Evolutionary conservation across 176 grass and related monocot genomes (phyloP).

Genomic region (Phoenix dactylifera): DNA sequence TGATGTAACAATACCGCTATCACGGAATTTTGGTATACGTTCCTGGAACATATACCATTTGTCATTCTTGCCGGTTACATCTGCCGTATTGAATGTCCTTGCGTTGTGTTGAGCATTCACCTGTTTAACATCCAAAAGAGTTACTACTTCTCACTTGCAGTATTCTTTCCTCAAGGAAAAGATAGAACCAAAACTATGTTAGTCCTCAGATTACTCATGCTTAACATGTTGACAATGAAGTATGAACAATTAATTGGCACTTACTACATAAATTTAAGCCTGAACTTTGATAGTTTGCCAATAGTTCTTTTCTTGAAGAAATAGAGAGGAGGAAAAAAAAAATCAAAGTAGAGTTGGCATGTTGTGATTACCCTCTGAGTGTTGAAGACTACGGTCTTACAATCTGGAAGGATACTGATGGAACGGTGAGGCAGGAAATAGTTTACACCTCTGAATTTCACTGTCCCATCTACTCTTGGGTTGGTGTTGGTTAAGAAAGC

Average conservation of each 20-base stretch:
- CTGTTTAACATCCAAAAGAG: constrained; percentile 17
- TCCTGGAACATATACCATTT: constrained; percentile 71
- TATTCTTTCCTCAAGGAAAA: too few species aligned
- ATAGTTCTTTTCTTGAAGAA: too few species aligned
- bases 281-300: too few species aligned
- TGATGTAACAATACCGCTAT: constrained; percentile 9
- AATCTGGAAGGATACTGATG: constrained; percentile 79
- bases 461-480: constrained; percentile 45
- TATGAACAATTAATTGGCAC: too few species aligned
- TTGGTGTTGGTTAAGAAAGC: constrained; percentile 83
- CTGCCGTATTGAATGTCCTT: constrained; percentile 49
- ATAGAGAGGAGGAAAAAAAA: too few species aligned
- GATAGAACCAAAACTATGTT: too few species aligned
- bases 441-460: constrained; percentile 47
- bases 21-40: constrained; percentile 29
- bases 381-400: constrained; percentile 77
- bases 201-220: too few species aligned
- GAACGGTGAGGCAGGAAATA: constrained; percentile 64
- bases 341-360: too few species aligned
- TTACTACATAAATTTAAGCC: too few species aligned
- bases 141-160: not conserved
- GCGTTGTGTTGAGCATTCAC: constrained; percentile 91
- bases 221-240: too few species aligned
- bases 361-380: constrained; percentile 50
- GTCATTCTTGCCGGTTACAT: constrained; percentile 41